Conservation (phyloP, 768 basidiomycete species). For the Gyrodon lividus region DNA sequence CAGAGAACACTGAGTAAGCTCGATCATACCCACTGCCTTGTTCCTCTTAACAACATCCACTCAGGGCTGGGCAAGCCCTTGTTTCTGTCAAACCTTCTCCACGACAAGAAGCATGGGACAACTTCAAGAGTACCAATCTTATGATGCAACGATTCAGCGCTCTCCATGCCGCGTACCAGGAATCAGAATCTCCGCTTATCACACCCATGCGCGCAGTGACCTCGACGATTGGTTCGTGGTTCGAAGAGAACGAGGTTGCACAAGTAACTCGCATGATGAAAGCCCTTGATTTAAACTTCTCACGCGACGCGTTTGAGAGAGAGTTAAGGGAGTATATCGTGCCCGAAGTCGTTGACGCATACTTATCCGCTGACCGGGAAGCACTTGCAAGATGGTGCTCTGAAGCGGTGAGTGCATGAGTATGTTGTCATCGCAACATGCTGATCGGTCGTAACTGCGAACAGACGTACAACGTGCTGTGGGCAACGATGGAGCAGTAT, state of each 20-base stretch:
- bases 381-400: constrained; percentile 88
- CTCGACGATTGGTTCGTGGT: constrained; percentile 82
- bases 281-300: constrained; percentile 84
- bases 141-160: constrained; percentile 57
- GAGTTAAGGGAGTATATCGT: constrained; percentile 96
- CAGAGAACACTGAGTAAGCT: constrained; percentile 80
- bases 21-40: not conserved
- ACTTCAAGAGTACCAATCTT: constrained; percentile 77
- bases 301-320: constrained; percentile 80
- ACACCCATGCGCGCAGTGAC: constrained; percentile 81
- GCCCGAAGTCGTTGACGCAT: constrained; percentile 96
- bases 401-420: constrained; percentile 72
- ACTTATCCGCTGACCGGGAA: constrained; percentile 86
- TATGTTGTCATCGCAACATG: not conserved
- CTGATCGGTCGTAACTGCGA: not conserved
- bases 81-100: constrained; percentile 83
- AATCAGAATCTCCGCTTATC: constrained; percentile 91
- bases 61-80: constrained; percentile 81
- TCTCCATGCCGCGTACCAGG: constrained; percentile 74
- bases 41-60: not conserved
- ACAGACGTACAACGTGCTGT: constrained; percentile 96
- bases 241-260: constrained; percentile 98
- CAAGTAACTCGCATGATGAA: constrained; percentile 88
- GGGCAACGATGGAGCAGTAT: constrained; percentile 97
- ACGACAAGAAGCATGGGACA: constrained; percentile 78